Conservation (phyloP, 345 rosid genomes). For the Ricinus communis region DNA sequence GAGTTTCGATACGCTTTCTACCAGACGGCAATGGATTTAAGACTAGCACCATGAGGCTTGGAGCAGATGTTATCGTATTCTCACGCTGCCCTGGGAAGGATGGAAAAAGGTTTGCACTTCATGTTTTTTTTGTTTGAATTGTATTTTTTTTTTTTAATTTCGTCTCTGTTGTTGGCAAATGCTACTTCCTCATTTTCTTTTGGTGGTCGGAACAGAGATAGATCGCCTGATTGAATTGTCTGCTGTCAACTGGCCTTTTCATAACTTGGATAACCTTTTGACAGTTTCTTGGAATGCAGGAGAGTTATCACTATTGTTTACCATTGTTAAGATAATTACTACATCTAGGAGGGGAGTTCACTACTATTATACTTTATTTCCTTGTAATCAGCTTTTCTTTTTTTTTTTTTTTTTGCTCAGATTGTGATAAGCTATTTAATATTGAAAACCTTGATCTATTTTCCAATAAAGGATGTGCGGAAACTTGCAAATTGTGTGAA, state of each 20-base stretch:
- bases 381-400: no score
- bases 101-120: conserved; percentile 58
- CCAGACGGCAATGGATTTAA: conserved; percentile 96
- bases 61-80: conserved; percentile 98
- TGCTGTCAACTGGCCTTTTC: neutral
- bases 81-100: conserved; percentile 65
- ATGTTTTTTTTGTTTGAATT: neutral
- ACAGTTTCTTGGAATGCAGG: neutral
- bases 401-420: no score
- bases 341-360: no score
- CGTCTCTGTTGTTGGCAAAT: neutral
- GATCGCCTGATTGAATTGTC: neutral
- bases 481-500: no score
- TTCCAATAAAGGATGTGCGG: neutral
- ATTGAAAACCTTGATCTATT: neutral
- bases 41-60: conserved; percentile 99
- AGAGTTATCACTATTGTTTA: no score
- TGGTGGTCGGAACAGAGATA: neutral
- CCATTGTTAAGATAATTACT: no score
- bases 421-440: neutral
- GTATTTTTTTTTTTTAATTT: neutral
- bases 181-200: neutral
- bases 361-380: no score
- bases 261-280: neutral
- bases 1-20: conserved; percentile 3